Conservation (phyloP, 306 rosid species). For the Rosa chinensis region DNA sequence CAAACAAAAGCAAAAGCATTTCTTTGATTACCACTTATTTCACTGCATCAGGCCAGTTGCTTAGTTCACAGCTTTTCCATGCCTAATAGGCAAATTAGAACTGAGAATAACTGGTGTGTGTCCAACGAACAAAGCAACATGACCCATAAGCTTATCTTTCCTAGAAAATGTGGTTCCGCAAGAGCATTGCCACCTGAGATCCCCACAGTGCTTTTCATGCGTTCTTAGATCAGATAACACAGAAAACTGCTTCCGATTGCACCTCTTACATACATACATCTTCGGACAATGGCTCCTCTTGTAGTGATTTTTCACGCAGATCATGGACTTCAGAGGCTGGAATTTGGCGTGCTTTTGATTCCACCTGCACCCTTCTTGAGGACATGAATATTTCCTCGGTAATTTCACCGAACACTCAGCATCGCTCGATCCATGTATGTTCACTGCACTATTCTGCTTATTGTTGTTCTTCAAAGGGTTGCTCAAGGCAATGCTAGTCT, state of each 20-base stretch:
- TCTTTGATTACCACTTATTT: background rate
- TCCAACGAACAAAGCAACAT: constrained; percentile 73
- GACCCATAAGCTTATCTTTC: constrained; percentile 94
- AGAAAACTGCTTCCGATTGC: constrained; percentile 80
- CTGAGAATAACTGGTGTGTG: constrained; percentile 44
- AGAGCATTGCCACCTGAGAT: constrained; percentile 78
- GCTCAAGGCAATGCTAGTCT: constrained; percentile 67
- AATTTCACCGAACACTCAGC: constrained; percentile 21
- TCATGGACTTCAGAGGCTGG: constrained; percentile 88
- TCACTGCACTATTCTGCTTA: background rate
- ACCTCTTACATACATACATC: constrained; percentile 89
- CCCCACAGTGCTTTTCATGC: constrained; percentile 97
- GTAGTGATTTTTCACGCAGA: constrained; percentile 92
- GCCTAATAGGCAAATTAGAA: constrained; percentile 8
- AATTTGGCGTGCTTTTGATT: constrained; percentile 73
- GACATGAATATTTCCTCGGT: constrained; percentile 78
- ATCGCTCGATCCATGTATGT: background rate
- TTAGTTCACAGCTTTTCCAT: constrained; percentile 22
- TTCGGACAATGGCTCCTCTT: constrained; percentile 94
- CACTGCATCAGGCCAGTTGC: constrained; percentile 3
- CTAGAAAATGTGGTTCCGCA: constrained; percentile 94
- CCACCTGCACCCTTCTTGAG: constrained; percentile 94
- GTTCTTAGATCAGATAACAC: constrained; percentile 88
- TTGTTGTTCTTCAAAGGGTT: constrained; percentile 54
- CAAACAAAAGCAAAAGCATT: background rate